These are phyloP conservation scores for Thecaphora frezii DNA, from an alignment of 1,284 basidiomycete genomes.

Conservation along the genomic window DNA sequence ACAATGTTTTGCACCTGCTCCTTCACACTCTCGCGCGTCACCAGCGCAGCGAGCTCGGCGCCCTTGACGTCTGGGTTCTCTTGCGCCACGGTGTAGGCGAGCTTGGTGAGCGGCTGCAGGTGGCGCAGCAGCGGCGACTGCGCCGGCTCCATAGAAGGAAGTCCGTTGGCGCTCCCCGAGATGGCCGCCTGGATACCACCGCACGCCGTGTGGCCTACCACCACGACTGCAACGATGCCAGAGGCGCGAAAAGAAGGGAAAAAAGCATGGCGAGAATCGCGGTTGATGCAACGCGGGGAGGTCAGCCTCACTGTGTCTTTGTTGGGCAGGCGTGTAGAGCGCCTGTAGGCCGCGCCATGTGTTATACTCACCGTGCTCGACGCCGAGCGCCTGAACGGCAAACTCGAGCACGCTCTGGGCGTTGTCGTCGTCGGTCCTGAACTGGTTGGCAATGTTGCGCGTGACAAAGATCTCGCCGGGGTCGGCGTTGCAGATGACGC, in stretches of 20 bases:
- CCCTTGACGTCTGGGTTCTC: conserved; percentile 19
- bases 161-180: conserved; percentile 26
- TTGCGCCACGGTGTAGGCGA: conserved; percentile 38
- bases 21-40: conserved; percentile 66
- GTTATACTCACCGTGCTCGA: conserved; percentile 77
- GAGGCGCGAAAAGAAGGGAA: too few species aligned
- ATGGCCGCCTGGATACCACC: conserved; percentile 60
- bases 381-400: conserved; percentile 75
- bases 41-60: conserved; percentile 19
- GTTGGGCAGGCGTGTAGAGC: too few species aligned
- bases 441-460: conserved; percentile 62
- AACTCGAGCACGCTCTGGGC: conserved; percentile 77
- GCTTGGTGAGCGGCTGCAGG: conserved; percentile 48
- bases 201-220: conserved; percentile 62
- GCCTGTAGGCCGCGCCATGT: too few species aligned
- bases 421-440: conserved; percentile 76
- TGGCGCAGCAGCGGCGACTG: conserved; percentile 42
- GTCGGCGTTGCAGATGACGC: conserved; percentile 44
- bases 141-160: conserved; percentile 20
- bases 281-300: too few species aligned
- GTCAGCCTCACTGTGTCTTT: too few species aligned
- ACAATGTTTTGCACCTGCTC: conserved; percentile 73
- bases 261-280: too few species aligned
- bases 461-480: conserved; percentile 58
- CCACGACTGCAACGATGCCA: too few species aligned